Conservation (phyloP, 2,329 filamentous ascomycete genomes). For the Tolypocladium endophyticum region DNA sequence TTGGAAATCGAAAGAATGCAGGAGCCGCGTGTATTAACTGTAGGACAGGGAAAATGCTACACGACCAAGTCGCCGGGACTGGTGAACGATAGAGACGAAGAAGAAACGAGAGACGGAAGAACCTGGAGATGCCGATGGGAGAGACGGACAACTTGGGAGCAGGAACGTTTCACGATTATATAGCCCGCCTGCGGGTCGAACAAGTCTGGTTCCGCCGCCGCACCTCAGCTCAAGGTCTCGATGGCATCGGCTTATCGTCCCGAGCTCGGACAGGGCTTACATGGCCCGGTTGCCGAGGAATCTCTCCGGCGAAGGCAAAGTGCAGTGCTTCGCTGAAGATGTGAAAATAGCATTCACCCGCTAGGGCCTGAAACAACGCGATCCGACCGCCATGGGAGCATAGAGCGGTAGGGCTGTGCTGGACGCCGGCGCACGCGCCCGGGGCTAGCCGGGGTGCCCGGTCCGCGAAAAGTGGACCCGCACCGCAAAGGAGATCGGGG, state of each 20-base stretch:
- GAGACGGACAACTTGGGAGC: not conserved
- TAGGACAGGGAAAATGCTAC: not conserved
- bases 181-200: not conserved
- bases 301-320: not conserved
- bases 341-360: not conserved
- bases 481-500: not conserved
- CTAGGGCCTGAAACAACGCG: constrained; percentile 1
- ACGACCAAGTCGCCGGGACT: not conserved
- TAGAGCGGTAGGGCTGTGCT: not conserved
- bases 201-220: not conserved
- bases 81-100: not conserved
- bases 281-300: not conserved
- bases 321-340: not conserved
- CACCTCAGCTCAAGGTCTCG: not conserved
- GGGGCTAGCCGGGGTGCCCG: not conserved
- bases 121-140: not conserved
- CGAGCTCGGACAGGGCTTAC: not conserved
- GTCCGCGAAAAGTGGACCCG: not conserved
- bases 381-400: not conserved
- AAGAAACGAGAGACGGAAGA: not conserved
- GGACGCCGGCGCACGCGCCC: not conserved
- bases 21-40: not conserved
- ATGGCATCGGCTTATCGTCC: too few species aligned
- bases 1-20: not conserved
- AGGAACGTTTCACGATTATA: not conserved